Percentiles rank a stretch among this genome's conserved stretches.
phyloP scores from a whole-genome alignment of 495 filamentous ascomycete genomes.

The Massariosphaeria phaeospora region DNA sequence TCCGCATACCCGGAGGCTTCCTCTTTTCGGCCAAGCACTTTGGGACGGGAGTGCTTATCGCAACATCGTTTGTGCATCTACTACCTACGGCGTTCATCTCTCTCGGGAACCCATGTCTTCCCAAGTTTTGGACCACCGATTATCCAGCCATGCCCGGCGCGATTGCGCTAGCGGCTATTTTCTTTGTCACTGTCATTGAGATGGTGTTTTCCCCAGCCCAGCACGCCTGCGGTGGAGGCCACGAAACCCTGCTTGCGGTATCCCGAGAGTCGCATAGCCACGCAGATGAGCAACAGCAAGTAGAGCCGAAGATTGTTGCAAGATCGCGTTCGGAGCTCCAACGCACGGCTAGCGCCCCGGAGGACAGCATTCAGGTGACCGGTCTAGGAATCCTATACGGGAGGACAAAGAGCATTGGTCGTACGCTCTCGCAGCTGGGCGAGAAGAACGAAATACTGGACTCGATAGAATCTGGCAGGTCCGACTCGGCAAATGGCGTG shows the following conservation, averaged over 20 bases:
- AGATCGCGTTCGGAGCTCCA: no score
- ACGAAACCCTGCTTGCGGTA: background rate
- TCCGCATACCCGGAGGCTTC: conserved; percentile 9
- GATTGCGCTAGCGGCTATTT: conserved; percentile 70
- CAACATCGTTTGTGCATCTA: conserved; percentile 82
- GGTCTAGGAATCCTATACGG: background rate
- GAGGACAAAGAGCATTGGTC: background rate
- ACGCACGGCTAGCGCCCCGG: no score
- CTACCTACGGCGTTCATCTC: conserved; percentile 80
- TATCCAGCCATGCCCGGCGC: conserved; percentile 74
- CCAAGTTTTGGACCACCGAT: conserved; percentile 62
- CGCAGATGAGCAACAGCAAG: background rate
- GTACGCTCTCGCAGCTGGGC: background rate
- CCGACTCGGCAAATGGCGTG: background rate
- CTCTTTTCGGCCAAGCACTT: conserved; percentile 59
- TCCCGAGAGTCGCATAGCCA: background rate
- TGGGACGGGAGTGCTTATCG: conserved; percentile 79
- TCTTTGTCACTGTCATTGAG: conserved; percentile 69
- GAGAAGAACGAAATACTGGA: background rate
- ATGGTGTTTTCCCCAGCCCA: conserved; percentile 61
- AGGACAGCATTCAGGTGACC: background rate
- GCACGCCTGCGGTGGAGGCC: conserved; percentile 1
- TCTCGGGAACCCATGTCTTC: conserved; percentile 74
- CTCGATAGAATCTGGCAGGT: background rate
- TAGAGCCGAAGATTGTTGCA: background rate